Evolutionary conservation across 345 rosid species (phyloP).

Genomic region (Streptanthus diversifolius): DNA sequence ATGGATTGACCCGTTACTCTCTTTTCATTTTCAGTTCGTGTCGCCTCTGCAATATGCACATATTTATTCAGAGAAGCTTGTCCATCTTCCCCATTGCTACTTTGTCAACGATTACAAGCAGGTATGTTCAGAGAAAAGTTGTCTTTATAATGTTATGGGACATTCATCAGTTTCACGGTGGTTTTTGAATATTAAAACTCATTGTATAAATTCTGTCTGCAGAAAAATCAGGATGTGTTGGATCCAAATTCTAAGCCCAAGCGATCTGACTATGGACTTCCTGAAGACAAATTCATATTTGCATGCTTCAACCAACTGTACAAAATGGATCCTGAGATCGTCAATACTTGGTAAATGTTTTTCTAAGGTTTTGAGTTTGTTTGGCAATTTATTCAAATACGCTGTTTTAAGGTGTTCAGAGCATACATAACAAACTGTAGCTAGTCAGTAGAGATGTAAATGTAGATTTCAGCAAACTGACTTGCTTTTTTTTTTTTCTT

Average conservation of each 20-base stretch:
- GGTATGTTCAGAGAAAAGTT: slow-evolving; percentile 39
- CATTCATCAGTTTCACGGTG: not conserved
- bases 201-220: slow-evolving; percentile 23
- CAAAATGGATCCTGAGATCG: slow-evolving; percentile 99
- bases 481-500: not conserved
- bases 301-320: slow-evolving; percentile 98
- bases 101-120: slow-evolving; percentile 98
- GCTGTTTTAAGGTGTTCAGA: not conserved
- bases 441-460: not conserved
- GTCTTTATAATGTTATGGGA: not conserved
- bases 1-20: slow-evolving; percentile 10
- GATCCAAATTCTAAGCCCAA: slow-evolving; percentile 71
- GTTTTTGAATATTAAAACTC: not conserved
- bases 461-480: not conserved
- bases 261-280: slow-evolving; percentile 87
- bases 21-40: slow-evolving; percentile 60
- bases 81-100: slow-evolving; percentile 96
- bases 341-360: slow-evolving; percentile 68
- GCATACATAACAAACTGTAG: not conserved
- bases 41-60: slow-evolving; percentile 71
- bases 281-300: slow-evolving; percentile 94
- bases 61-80: slow-evolving; percentile 95
- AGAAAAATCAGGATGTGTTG: slow-evolving; percentile 92
- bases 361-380: not conserved
- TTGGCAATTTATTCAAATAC: not conserved